A percentile compares a stretch with the other conserved stretches of the same genome.
Evolutionary conservation across 148 eudicot genomes (phyloP).

Genomic region (Heliamphora exappendiculata): DNA sequence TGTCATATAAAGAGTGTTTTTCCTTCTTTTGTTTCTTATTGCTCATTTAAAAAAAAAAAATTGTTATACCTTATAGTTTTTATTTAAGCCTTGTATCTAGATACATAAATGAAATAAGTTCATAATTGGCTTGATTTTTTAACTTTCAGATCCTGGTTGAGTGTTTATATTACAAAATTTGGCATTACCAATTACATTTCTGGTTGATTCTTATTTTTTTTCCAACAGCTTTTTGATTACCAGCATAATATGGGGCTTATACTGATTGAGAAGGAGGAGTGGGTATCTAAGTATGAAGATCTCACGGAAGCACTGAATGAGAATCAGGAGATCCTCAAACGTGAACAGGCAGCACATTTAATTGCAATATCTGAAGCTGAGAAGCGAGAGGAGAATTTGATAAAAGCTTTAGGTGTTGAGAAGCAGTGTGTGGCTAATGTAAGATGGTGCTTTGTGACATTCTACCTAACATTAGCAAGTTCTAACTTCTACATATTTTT

Average conservation of each 20-base stretch:
- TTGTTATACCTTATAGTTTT: not conserved
- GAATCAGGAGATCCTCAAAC: conserved; percentile 60
- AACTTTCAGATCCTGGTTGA: not conserved
- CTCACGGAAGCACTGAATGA: conserved; percentile 51
- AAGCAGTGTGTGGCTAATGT: conserved; percentile 64
- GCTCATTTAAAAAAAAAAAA: not conserved
- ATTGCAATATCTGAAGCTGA: conserved; percentile 70
- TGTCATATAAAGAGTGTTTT: not conserved
- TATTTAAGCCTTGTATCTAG: not conserved
- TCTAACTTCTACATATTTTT: not conserved
- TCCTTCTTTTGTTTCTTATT: not conserved
- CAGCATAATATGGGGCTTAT: conserved; percentile 89
- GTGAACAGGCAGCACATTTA: conserved; percentile 67
- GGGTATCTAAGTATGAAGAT: conserved; percentile 48
- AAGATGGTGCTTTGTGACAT: too few relatives aligned
- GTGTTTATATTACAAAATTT: not conserved
- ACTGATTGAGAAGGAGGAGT: conserved; percentile 64
- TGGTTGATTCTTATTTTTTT: not conserved
- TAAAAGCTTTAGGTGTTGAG: conserved; percentile 56
- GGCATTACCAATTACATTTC: not conserved
- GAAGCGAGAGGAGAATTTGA: conserved; percentile 64
- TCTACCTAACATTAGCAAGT: too few relatives aligned
- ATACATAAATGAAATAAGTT: not conserved
- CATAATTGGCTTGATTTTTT: conserved; percentile 1
- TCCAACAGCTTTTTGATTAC: conserved; percentile 65